Evolutionary conservation across 2,329 filamentous ascomycete genomes (phyloP), one percentile per base, ranked within the genome.

Genomic region (Alternaria rosae): DNA sequence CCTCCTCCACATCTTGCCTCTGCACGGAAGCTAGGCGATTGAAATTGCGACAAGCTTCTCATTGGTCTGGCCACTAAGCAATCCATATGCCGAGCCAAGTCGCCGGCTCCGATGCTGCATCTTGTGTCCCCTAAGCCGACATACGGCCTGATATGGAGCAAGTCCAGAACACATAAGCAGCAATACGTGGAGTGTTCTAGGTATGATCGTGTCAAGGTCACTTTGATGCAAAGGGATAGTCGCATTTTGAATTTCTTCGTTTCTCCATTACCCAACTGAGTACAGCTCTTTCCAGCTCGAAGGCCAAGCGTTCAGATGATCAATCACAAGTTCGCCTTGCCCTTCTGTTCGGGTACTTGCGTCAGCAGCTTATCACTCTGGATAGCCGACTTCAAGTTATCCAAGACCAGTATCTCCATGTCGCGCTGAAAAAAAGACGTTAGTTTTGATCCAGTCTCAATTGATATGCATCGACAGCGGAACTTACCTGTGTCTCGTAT

Each of bases 301-400:
- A 42, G 13, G 6, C 13, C 23, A 5, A 47, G 13, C 23, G 41
- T 43, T 7, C 50, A 20, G 17, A 43, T 2, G 20, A 21, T 10
- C 26, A 5, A 32, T 70, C 53, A 76, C 23, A 76, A 70, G 52
- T 76, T 76, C 23, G 75, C 72, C 60, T 70, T 73, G 41, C 70
- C 68, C 58, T 84, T 86, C 80, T 89, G 88, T 76, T 89, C 87
- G 5, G 85, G 83, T 42, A 90, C 85, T 63, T 85, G 82, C n/a
- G 88, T 89, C 59, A 89, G 76, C 73, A 90, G 76, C 61, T 82
- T 82, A 5, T 85, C 86, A 61, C 85, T 82, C 70, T 88, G 83
- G 41, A 89, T 81, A 6, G 84, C 87, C 30, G 79, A 82, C 70
- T 83, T 83, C 73, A 90, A 65, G 66, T 89, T 89, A 30, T 86